These are phyloP conservation scores for Xeromyces bisporus DNA, from an alignment of 495 filamentous ascomycete genomes.

Conservation along the genomic window DNA sequence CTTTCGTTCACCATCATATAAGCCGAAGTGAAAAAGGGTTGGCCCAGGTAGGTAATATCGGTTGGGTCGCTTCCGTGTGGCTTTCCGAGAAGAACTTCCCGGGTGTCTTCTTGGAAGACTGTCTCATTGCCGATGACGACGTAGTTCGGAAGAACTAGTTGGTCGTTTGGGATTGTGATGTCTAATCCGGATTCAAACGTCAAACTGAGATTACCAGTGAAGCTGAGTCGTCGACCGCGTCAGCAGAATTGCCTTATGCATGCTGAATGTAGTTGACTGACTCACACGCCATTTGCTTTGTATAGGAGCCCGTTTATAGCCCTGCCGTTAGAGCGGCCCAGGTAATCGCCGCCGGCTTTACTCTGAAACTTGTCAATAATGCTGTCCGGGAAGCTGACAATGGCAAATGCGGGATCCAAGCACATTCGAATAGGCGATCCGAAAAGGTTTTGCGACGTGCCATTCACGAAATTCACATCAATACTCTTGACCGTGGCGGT, in stretches of 20 bases:
- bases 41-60: constrained; percentile 17
- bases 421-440: constrained; percentile 1
- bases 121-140: constrained; percentile 11
- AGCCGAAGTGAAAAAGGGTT: constrained; percentile 21
- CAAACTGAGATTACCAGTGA: constrained; percentile 11
- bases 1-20: constrained; percentile 21
- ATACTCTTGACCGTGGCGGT: constrained; percentile 17
- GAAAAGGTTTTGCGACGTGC: constrained; percentile 7
- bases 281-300: constrained; percentile 1
- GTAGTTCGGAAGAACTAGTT: constrained; percentile 17
- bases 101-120: constrained; percentile 6
- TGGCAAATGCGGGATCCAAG: background rate
- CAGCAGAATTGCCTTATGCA: too few relatives aligned
- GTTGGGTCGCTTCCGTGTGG: constrained; percentile 7
- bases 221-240: too few relatives aligned
- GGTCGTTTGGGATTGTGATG: constrained; percentile 16
- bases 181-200: constrained; percentile 5
- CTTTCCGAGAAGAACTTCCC: constrained; percentile 13
- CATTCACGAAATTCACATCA: constrained; percentile 18
- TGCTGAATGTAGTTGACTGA: too few relatives aligned
- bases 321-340: constrained; percentile 1
- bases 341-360: background rate
- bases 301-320: constrained; percentile 13
- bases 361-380: background rate
- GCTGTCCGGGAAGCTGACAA: background rate